These are phyloP conservation scores for Penicilliopsis zonata DNA, from an alignment of 495 filamentous ascomycete genomes.

Conservation along the genomic window DNA sequence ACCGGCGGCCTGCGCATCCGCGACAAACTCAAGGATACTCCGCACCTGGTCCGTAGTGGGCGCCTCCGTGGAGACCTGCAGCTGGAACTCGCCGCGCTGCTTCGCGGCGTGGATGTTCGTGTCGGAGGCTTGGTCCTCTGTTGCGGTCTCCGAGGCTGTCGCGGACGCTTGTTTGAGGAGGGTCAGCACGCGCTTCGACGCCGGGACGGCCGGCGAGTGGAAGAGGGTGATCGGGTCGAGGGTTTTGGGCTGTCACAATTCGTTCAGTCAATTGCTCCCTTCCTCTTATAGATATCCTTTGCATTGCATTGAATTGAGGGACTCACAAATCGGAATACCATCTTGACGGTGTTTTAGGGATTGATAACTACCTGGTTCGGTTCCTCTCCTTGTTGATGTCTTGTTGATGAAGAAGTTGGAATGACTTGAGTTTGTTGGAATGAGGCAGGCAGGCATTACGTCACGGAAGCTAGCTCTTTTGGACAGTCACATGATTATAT, in stretches of 20 bases:
- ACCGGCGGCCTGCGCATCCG: conserved; percentile 28
- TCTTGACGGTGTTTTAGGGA: not conserved
- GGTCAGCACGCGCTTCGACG: conserved; percentile 54
- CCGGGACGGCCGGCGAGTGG: conserved; percentile 57
- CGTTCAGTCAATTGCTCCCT: no score
- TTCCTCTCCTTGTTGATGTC: not conserved
- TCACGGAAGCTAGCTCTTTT: not conserved
- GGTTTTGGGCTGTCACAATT: conserved; percentile 60
- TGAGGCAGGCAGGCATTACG: not conserved
- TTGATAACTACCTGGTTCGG: not conserved
- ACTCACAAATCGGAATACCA: conserved; percentile 1
- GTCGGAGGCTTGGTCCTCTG: conserved; percentile 54
- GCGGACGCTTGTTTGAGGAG: conserved; percentile 65
- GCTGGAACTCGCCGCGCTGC: conserved; percentile 60
- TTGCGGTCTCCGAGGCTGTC: conserved; percentile 44
- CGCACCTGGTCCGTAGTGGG: conserved; percentile 77
- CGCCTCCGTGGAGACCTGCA: conserved; percentile 68
- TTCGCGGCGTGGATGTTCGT: conserved; percentile 42
- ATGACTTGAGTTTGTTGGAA: not conserved
- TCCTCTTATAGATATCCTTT: no score
- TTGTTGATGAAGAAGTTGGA: not conserved
- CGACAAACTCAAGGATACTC: conserved; percentile 70
- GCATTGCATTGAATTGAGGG: no score
- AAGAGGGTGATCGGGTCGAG: conserved; percentile 93
- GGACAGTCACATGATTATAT: no score